Percentiles rank a stretch among this genome's conserved stretches.
Conservation (phyloP, 768 basidiomycete genomes). For the Rhodocollybia butyracea region DNA sequence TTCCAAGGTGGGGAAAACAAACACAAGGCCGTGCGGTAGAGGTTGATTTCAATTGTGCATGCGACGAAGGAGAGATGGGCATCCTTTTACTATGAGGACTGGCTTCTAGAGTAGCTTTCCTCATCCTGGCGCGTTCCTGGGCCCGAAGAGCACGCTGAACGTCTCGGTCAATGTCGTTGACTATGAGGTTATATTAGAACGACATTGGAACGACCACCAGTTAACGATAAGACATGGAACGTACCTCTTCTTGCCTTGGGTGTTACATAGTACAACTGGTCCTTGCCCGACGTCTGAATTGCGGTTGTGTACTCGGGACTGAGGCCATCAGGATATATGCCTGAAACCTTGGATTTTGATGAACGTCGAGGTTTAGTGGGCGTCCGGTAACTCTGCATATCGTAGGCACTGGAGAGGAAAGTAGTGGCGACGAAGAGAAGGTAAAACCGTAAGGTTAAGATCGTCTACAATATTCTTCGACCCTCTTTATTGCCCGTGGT, state of each 20-base stretch:
- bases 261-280: background rate
- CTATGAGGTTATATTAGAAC: background rate
- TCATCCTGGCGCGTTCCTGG: background rate
- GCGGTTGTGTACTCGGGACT: constrained; percentile 1
- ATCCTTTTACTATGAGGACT: background rate
- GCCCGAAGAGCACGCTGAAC: background rate
- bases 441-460: too few relatives aligned
- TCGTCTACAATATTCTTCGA: too few relatives aligned
- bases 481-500: too few relatives aligned
- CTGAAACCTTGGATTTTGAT: background rate
- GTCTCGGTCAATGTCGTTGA: background rate
- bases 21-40: background rate
- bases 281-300: background rate
- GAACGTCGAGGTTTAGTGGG: background rate
- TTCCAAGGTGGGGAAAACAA: background rate
- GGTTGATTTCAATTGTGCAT: background rate
- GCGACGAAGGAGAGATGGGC: background rate
- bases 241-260: background rate
- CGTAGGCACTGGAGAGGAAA: background rate
- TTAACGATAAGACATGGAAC: background rate
- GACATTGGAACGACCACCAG: background rate
- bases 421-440: background rate
- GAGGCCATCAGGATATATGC: background rate
- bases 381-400: background rate
- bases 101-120: background rate